Base-by-base conservation (phyloP, 2,329 filamentous ascomycete genomes). In the Venturia effusa region DNA sequence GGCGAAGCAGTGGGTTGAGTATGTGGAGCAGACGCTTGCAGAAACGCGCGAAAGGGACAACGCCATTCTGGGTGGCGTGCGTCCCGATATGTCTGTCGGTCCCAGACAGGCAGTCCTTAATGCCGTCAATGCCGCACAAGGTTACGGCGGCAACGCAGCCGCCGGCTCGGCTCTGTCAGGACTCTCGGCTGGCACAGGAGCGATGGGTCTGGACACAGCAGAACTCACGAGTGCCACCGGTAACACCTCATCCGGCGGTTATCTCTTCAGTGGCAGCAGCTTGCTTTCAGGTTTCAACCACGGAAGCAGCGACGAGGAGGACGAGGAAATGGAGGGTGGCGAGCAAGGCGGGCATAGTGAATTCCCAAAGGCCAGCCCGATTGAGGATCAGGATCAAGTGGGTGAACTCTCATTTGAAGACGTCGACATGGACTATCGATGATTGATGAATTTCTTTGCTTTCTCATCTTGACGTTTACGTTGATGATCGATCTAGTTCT, bases 1-100 rank as follows among this genome's bases (percentile, higher is more conserved):
- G 80, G 88, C 90, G 71, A 86, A 88, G 62, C 88, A 92, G 66
- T 99, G 94, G 94, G 89, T 94, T 70, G 88, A 90, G 69, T 99
- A 97, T 71, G 92, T 97, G 45, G 93, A 97, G 73, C 89, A 93
- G 65, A 91, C 92, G 0, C 80, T 99, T 32, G 90, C 93, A 0
- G 93, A 97, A 74, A 99, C 94, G 0, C 83, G 94, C 64, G 94
- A 99, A 76, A 86, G 93, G 67, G 94, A 99, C 72, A 99, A 99
- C 73, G 94, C 94, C n/a, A 96, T 97, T 62, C 86, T 99, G 5
- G 94, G 94, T 59, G 94, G 94, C 6, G 92, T 97, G 13, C 85
- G 94, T 66, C 94, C 94, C 0, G 94, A 97, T 69, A 88, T 95
- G 74, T 89, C 89, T 27, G 84, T 96, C 69, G 90, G 88, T 51